These are phyloP conservation scores for Extremus antarcticus DNA, from an alignment of 495 filamentous ascomycete genomes.

Conservation along the genomic window DNA sequence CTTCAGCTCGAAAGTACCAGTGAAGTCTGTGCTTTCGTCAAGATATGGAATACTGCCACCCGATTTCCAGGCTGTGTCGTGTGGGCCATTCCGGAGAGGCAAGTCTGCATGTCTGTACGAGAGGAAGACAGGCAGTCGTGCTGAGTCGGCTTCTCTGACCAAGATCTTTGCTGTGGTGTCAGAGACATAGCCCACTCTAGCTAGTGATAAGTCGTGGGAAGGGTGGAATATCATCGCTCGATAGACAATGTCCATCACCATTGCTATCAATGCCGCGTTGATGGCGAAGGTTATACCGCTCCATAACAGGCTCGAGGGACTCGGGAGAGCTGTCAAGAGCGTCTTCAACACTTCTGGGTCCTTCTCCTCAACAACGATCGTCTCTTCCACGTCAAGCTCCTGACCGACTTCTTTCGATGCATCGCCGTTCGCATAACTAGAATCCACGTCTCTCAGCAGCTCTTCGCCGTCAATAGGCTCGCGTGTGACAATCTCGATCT, in stretches of 20 bases:
- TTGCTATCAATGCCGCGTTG: conserved; percentile 54
- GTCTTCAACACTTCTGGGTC: conserved; percentile 39
- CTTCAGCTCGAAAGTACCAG: conserved; percentile 47
- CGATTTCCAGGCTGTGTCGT: conserved; percentile 49
- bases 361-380: conserved; percentile 29
- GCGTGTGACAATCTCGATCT: conserved; percentile 48
- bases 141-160: conserved; percentile 66
- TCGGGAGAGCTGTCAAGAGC: conserved; percentile 67
- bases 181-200: conserved; percentile 75
- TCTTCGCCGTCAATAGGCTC: conserved; percentile 35
- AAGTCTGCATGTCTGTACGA: conserved; percentile 42
- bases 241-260: conserved; percentile 64
- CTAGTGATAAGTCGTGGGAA: conserved; percentile 67
- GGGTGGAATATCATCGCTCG: conserved; percentile 56
- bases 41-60: conserved; percentile 54
- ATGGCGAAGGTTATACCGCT: conserved; percentile 53
- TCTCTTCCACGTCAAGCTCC: conserved; percentile 33
- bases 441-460: conserved; percentile 10
- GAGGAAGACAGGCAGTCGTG: conserved; percentile 63
- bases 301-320: conserved; percentile 50
- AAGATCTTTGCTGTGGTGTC: conserved; percentile 68
- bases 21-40: conserved; percentile 71
- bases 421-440: conserved; percentile 16
- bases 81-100: conserved; percentile 28
- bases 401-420: conserved; percentile 23